These are phyloP conservation scores for Ajuga chamaepitys DNA, from an alignment of 257 asterid genomes.

Conservation along the genomic window DNA sequence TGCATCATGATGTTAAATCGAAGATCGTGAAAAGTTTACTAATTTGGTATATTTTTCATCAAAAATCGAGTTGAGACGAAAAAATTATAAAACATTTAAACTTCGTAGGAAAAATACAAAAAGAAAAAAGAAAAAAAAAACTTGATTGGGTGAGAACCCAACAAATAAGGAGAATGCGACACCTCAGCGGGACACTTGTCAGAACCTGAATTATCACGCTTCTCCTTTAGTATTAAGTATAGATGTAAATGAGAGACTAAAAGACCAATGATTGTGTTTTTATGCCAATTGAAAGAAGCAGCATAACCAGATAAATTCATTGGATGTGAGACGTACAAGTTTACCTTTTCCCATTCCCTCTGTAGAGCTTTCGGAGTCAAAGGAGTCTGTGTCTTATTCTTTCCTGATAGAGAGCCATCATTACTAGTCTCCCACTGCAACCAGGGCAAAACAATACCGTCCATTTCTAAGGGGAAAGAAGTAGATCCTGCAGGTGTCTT, in stretches of 20 bases:
- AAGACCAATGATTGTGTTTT: not conserved
- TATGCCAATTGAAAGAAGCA: not conserved
- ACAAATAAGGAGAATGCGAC: too few species aligned
- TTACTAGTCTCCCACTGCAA: slow-evolving; percentile 80
- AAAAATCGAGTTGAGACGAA: too few species aligned
- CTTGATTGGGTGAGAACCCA: too few species aligned
- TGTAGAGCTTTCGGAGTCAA: slow-evolving; percentile 36
- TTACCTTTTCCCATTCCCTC: slow-evolving; percentile 52
- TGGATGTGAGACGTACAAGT: slow-evolving; percentile 5
- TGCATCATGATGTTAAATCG: too few species aligned
- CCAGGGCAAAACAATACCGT: slow-evolving; percentile 82
- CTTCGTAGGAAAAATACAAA: too few species aligned
- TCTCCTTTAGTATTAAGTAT: too few species aligned
- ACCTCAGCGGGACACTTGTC: too few species aligned
- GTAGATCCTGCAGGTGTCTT: slow-evolving; percentile 40
- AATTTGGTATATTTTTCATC: too few species aligned
- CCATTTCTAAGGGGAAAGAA: slow-evolving; percentile 46
- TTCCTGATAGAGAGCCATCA: slow-evolving; percentile 36
- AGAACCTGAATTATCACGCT: too few species aligned
- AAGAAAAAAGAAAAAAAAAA: too few species aligned
- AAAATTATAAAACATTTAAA: too few species aligned
- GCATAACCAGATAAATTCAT: not conserved
- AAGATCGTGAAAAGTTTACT: too few species aligned
- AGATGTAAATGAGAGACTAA: not conserved
- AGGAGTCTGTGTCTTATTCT: slow-evolving; percentile 31